A percentile compares a stretch with the other conserved stretches of the same genome.
Evolutionary conservation across 192 early-diverging fungal species (phyloP).

Genomic region (Coemansia sp.): DNA sequence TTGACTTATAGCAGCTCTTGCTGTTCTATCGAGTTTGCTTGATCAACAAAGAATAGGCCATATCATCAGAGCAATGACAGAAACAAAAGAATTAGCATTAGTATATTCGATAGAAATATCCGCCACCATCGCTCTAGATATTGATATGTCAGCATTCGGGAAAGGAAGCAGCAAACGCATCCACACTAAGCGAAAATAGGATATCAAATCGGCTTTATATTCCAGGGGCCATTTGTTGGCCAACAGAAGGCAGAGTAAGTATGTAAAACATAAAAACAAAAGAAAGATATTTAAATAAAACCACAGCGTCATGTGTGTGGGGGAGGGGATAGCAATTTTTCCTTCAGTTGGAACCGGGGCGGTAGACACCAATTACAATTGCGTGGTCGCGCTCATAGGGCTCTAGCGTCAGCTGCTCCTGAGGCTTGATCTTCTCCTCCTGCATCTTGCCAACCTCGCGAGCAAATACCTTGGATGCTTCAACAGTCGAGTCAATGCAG

Average conservation of each 20-base stretch:
- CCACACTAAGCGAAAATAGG: background rate
- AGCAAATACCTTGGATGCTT: slow-evolving; percentile 94
- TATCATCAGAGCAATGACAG: too few species aligned
- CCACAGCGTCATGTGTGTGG: too few species aligned
- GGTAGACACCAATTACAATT: slow-evolving; percentile 90
- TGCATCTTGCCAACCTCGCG: slow-evolving; percentile 93
- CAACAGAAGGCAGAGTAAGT: background rate
- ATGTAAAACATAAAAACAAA: slow-evolving; percentile 1
- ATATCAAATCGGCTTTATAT: slow-evolving; percentile 1
- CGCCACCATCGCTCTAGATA: too few species aligned
- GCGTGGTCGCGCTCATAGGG: slow-evolving; percentile 99
- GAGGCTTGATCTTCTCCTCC: slow-evolving; percentile 84
- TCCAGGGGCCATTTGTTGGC: background rate
- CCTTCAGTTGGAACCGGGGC: slow-evolving; percentile 39
- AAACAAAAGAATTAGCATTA: too few species aligned
- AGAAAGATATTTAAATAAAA: background rate
- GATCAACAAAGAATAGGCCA: too few species aligned
- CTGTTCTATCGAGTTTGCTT: too few species aligned
- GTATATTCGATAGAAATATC: too few species aligned
- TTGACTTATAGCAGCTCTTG: too few species aligned
- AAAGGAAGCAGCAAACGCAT: background rate
- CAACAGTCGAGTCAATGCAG: slow-evolving; percentile 99
- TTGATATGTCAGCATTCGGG: too few species aligned
- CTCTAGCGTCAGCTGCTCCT: slow-evolving; percentile 96
- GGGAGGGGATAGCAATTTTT: background rate